phyloP scores from a whole-genome alignment of 345 rosid genomes.

The Syzygium aqueum region DNA sequence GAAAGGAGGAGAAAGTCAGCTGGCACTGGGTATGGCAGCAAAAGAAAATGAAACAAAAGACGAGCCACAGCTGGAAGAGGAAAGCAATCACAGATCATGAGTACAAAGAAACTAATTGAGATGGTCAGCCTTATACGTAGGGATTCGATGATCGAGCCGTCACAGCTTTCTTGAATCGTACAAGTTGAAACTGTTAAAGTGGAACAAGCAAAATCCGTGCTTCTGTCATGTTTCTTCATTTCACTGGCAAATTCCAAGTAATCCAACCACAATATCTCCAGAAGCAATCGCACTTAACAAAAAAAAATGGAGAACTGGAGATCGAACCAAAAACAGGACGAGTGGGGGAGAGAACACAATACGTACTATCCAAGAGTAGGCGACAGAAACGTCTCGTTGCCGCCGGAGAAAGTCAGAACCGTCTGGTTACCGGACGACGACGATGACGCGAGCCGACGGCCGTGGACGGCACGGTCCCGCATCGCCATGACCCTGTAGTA shows the following conservation, averaged over 20 bases:
- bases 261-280: neutral
- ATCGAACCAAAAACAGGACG: neutral
- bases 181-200: neutral
- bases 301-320: neutral
- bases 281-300: neutral
- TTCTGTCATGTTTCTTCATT: neutral
- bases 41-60: neutral
- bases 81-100: neutral
- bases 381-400: slow-evolving; percentile 56
- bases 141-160: neutral
- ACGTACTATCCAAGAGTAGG: slow-evolving; percentile 65
- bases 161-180: neutral
- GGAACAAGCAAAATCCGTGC: neutral
- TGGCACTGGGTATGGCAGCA: neutral
- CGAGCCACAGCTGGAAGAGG: neutral
- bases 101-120: neutral
- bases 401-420: slow-evolving; percentile 45
- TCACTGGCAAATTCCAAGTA: neutral
- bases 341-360: neutral
- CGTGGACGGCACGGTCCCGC: slow-evolving; percentile 61
- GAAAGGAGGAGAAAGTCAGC: neutral
- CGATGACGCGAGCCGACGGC: slow-evolving; percentile 49
- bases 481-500: slow-evolving; percentile 63
- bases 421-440: slow-evolving; percentile 13
- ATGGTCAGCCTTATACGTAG: neutral